phyloP scores from a whole-genome alignment of 371 early-diverging fungal genomes.

The Lichtheimia hyalospora region DNA sequence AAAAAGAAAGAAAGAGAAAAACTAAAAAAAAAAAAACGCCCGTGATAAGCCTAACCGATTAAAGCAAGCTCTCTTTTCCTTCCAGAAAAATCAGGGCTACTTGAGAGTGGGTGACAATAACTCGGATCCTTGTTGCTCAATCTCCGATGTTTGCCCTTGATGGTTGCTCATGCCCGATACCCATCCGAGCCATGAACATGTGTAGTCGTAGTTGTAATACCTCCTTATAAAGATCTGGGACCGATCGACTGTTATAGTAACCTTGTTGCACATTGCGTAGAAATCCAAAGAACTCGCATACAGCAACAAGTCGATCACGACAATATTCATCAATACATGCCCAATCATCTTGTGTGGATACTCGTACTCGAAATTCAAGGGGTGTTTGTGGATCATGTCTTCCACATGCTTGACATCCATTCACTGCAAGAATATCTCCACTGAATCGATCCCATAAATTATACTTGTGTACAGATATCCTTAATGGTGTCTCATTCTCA shows the following conservation, averaged over 20 bases:
- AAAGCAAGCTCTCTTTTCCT: too few relatives aligned
- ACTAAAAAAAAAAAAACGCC: background rate
- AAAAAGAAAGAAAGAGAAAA: background rate
- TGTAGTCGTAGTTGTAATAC: conserved; percentile 77
- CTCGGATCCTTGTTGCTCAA: too few relatives aligned
- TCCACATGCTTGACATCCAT: conserved; percentile 90
- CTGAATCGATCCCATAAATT: conserved; percentile 67
- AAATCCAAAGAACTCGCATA: conserved; percentile 91
- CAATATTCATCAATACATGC: conserved; percentile 84
- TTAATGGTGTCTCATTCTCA: conserved; percentile 40
- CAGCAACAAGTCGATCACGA: conserved; percentile 86
- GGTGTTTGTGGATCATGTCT: conserved; percentile 42
- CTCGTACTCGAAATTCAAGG: conserved; percentile 77
- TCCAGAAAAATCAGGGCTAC: too few relatives aligned
- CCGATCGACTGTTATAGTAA: conserved; percentile 70
- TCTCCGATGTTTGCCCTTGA: too few relatives aligned
- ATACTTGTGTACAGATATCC: conserved; percentile 56
- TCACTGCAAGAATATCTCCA: conserved; percentile 29
- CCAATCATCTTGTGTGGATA: conserved; percentile 80
- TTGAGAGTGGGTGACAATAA: too few relatives aligned
- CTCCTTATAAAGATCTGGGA: conserved; percentile 83
- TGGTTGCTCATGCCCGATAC: too few relatives aligned
- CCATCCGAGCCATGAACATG: conserved; percentile 63
- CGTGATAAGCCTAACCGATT: too few relatives aligned
- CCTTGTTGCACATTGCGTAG: conserved; percentile 87